Conservation (phyloP, 345 rosid genomes). For the Murraya paniculata region DNA sequence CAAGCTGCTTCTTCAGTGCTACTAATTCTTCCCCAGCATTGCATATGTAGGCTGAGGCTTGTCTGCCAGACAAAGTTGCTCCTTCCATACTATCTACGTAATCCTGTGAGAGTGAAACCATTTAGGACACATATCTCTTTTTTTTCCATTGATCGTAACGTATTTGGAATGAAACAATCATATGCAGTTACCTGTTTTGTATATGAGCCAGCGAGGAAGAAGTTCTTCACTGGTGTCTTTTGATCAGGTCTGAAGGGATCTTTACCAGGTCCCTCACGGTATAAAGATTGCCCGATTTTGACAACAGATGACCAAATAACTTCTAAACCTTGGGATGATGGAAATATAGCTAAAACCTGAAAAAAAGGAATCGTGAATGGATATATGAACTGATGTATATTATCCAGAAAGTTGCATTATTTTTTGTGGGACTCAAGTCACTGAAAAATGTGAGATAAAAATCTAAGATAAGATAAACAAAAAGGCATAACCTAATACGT, state of each 20-base stretch:
- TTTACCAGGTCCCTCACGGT: slow-evolving; percentile 93
- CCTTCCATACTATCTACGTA: slow-evolving; percentile 99
- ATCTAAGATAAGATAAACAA: background rate
- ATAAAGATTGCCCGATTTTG: slow-evolving; percentile 87
- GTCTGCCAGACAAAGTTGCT: slow-evolving; percentile 92
- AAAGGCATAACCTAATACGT: background rate
- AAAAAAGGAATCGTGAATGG: background rate
- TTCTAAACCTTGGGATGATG: slow-evolving; percentile 84
- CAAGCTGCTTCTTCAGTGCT: slow-evolving; percentile 61
- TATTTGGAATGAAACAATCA: background rate
- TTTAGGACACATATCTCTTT: background rate
- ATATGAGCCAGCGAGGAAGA: slow-evolving; percentile 94
- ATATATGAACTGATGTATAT: background rate
- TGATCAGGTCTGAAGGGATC: slow-evolving; percentile 99
- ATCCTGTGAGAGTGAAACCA: slow-evolving; percentile 47
- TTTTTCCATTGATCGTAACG: background rate
- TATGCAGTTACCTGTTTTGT: slow-evolving; percentile 71
- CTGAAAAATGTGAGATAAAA: background rate
- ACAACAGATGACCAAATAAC: slow-evolving; percentile 94
- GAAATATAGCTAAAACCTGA: slow-evolving; percentile 80
- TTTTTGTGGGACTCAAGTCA: background rate
- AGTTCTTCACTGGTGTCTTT: slow-evolving; percentile 84
- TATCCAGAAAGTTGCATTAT: background rate
- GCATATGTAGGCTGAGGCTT: slow-evolving; percentile 84
- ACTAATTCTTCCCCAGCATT: slow-evolving; percentile 77